Evolutionary conservation across 2,329 filamentous ascomycete genomes (phyloP).

Genomic region (Colletotrichum lini): DNA sequence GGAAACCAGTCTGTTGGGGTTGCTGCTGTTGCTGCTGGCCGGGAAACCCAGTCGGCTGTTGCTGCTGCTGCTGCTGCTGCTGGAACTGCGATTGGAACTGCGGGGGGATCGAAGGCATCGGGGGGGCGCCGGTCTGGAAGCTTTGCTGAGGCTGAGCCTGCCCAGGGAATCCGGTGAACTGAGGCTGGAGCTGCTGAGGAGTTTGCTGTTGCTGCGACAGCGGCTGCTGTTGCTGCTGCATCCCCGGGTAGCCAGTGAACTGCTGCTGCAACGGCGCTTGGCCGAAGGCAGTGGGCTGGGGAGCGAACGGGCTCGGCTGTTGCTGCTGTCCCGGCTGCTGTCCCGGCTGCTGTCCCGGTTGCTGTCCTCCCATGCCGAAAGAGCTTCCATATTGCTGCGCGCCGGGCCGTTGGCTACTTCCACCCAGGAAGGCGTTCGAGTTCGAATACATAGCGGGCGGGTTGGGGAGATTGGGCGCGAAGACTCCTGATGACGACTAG

Average conservation of each 20-base stretch:
- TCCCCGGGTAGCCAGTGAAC: conserved; percentile 73
- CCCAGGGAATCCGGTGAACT: conserved; percentile 59
- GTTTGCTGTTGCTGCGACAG: conserved; percentile 69
- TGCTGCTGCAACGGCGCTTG: conserved; percentile 70
- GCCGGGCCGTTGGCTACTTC: conserved; percentile 81
- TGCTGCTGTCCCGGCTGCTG: conserved; percentile 60
- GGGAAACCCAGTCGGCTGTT: conserved; percentile 62
- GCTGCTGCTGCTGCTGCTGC: conserved; percentile 65
- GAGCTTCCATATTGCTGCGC: conserved; percentile 72
- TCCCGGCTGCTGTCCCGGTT: conserved; percentile 59
- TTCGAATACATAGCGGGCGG: conserved; percentile 83
- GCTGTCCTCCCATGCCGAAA: conserved; percentile 62
- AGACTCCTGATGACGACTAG: conserved; percentile 34
- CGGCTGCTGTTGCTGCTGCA: conserved; percentile 70
- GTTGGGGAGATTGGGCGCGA: conserved; percentile 33
- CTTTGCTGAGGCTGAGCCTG: conserved; percentile 69
- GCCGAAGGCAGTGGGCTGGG: conserved; percentile 73
- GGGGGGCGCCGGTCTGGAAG: conserved; percentile 72
- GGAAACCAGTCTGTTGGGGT: conserved; percentile 61
- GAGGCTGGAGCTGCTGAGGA: conserved; percentile 66
- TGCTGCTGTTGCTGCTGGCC: conserved; percentile 59
- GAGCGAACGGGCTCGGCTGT: conserved; percentile 69
- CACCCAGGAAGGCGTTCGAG: conserved; percentile 88
- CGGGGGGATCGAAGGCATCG: conserved; percentile 71
- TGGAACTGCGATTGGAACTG: conserved; percentile 74